Evolutionary conservation across 768 basidiomycete genomes (phyloP), one percentile per base, ranked within the genome.

Genomic region (Mycena epipterygia): DNA sequence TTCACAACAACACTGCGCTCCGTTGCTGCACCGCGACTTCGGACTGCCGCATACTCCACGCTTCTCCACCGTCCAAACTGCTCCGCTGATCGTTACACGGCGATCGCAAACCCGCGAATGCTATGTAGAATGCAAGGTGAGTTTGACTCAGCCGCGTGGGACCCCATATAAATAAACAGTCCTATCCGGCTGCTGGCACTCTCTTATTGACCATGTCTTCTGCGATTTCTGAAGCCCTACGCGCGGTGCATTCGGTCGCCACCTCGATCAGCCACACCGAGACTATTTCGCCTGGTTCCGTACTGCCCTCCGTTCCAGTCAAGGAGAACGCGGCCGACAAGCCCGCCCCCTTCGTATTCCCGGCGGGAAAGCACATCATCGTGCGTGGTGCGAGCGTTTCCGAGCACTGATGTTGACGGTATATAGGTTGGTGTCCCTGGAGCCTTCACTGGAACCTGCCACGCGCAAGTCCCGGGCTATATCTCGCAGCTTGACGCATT

Each of bases 381-480:
- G 91, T 92, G 73, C 51, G 88, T 84, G 35, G 51, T 21, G 23
- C 42, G 11, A 46, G 17, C 0, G 0, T 29, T 30, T 61, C 48
- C 19, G 9, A 39, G 23, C 17, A 12, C 59, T 39, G 33, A 39
- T 46, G 29, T 41, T 42, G n/a, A 32, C 41, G 27, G 3, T 59
- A 23, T 37, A 21, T 66, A 92, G 91, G 85, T 95, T 64, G 90
- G 91, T 16, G 91, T 94, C 33, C 93, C 94, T 0, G 93, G 92
- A 19, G 92, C 92, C 9, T 95, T 94, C 81, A 92, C 91, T 2
- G 90, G 89, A 0, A 85, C 91, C 6, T 95, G 94, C 80, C 89
- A 87, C 62, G 83, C 81, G 13, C 91, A 93, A 74, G 80, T 91
- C 27, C 89, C 88, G 0, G 82, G 85, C 13, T 96, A 92, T 82